phyloP scores from a whole-genome alignment of 768 basidiomycete genomes.

The Termitomyces titanicus region DNA sequence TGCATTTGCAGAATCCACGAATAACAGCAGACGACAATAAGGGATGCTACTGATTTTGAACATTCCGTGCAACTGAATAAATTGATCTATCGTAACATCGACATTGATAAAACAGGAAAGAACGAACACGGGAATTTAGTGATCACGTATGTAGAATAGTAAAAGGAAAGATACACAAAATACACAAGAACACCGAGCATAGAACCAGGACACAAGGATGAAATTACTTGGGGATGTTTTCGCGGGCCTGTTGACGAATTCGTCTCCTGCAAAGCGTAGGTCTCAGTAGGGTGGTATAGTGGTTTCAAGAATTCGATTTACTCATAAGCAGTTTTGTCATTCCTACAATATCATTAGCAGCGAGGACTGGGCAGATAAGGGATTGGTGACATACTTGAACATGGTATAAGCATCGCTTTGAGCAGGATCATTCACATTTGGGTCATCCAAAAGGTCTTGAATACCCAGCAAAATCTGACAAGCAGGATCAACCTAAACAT shows the following conservation, averaged over 20 bases:
- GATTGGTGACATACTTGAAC: slow-evolving; percentile 75
- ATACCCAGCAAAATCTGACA: slow-evolving; percentile 89
- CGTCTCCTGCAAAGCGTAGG: slow-evolving; percentile 49
- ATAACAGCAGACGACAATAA: not conserved
- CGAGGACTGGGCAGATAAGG: not conserved
- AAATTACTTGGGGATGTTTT: slow-evolving; percentile 85
- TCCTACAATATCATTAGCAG: slow-evolving; percentile 45
- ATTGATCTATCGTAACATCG: slow-evolving; percentile 1
- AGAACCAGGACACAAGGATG: not conserved
- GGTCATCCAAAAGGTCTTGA: slow-evolving; percentile 92
- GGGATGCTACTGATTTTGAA: not conserved
- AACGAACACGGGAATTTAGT: not conserved
- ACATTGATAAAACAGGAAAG: not conserved
- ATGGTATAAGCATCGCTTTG: slow-evolving; percentile 98
- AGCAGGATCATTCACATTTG: slow-evolving; percentile 96
- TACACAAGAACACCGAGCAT: not conserved
- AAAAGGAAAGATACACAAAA: slow-evolving; percentile 1
- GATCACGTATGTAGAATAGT: slow-evolving; percentile 1
- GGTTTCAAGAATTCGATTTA: slow-evolving; percentile 31
- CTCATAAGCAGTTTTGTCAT: slow-evolving; percentile 93
- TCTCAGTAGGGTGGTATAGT: not conserved
- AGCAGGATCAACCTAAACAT: not conserved
- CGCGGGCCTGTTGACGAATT: slow-evolving; percentile 83
- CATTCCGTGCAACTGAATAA: not conserved
- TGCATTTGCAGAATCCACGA: no score